These are phyloP conservation scores for Tuber aestivum DNA, from an alignment of 495 filamentous ascomycete genomes.

Conservation along the genomic window DNA sequence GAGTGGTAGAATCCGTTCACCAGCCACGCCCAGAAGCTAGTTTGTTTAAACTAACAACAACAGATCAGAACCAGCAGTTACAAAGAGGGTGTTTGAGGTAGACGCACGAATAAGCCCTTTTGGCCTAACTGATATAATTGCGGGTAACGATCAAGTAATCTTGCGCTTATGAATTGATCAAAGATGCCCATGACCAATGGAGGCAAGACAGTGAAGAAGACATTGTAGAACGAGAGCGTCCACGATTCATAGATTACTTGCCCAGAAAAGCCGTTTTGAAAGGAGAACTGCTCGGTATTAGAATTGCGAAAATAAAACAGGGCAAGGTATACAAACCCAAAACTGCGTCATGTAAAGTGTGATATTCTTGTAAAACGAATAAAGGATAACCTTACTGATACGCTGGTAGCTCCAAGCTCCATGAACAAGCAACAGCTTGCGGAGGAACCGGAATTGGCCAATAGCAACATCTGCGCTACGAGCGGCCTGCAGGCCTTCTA, in stretches of 20 bases:
- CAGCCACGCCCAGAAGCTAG: slow-evolving; percentile 89
- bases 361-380: slow-evolving; percentile 99
- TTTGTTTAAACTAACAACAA: slow-evolving; percentile 61
- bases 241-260: slow-evolving; percentile 99
- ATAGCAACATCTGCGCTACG: slow-evolving; percentile 94
- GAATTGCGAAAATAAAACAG: slow-evolving; percentile 9
- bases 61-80: slow-evolving; percentile 9
- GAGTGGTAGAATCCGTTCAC: slow-evolving; percentile 94
- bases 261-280: slow-evolving; percentile 97
- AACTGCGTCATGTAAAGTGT: slow-evolving; percentile 98
- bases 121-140: slow-evolving; percentile 93
- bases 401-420: slow-evolving; percentile 97
- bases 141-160: slow-evolving; percentile 93
- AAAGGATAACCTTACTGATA: slow-evolving; percentile 91
- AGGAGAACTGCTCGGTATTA: slow-evolving; percentile 62
- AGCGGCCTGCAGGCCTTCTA: slow-evolving; percentile 97
- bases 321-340: slow-evolving; percentile 60
- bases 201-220: slow-evolving; percentile 92
- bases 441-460: slow-evolving; percentile 90
- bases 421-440: slow-evolving; percentile 92
- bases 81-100: background rate
- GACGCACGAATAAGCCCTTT: slow-evolving; percentile 63
- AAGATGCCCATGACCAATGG: slow-evolving; percentile 95
- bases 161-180: slow-evolving; percentile 94
- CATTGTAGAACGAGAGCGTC: slow-evolving; percentile 98